Conservation (phyloP, 345 rosid species). For the Alliaria petiolata region DNA sequence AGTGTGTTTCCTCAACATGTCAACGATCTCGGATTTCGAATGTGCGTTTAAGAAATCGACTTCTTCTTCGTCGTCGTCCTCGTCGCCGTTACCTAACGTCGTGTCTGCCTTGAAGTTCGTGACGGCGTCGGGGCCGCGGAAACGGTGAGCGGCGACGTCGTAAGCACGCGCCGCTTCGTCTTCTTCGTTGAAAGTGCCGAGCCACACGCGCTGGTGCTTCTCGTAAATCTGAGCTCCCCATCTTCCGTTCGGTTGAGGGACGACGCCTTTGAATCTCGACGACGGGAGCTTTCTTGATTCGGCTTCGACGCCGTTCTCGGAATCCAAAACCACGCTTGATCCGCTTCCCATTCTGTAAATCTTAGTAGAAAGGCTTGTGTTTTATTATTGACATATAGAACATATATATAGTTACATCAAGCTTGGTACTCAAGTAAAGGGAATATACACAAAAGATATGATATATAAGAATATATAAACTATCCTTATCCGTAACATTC, state of each 20-base stretch:
- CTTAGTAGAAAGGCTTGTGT: no score
- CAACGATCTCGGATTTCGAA: conserved; percentile 84
- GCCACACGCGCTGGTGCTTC: conserved; percentile 94
- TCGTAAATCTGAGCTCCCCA: conserved; percentile 99
- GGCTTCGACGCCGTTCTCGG: conserved; percentile 57
- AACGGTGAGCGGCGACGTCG: conserved; percentile 74
- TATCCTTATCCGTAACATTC: no score
- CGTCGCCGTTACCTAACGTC: conserved; percentile 28
- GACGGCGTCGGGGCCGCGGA: conserved; percentile 86
- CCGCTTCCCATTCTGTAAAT: conserved; percentile 46
- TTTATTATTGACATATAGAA: no score
- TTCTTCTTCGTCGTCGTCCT: no score
- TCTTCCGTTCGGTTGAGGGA: conserved; percentile 94
- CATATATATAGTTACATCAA: no score
- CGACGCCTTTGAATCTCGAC: conserved; percentile 90
- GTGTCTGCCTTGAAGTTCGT: conserved; percentile 53
- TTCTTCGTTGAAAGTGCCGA: conserved; percentile 81
- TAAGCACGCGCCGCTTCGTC: conserved; percentile 83
- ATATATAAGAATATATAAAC: no score
- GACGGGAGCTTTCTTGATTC: conserved; percentile 85
- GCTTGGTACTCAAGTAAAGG: no score
- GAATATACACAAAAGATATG: no score
- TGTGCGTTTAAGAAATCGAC: conserved; percentile 54
- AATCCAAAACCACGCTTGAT: conserved; percentile 50
- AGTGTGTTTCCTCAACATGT: conserved; percentile 87